Base-by-base conservation (phyloP, 176 grass and related monocot species). In the Oryza nivara region DNA sequence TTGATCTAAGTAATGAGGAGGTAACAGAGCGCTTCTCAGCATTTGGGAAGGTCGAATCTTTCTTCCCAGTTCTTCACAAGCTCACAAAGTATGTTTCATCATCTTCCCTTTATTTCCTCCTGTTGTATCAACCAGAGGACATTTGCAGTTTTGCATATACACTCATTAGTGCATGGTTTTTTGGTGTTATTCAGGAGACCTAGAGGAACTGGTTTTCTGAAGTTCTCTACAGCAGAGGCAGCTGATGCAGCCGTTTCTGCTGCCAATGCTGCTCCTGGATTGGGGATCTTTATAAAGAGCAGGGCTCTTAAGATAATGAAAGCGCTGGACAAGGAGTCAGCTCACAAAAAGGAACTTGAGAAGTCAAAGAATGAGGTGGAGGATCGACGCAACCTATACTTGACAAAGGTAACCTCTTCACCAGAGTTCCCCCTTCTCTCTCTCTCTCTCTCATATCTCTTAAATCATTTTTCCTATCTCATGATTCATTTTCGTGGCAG, bases 211-310 rank as follows among this genome's bases (percentile, higher is more conserved):
- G 91, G 86, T 68, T 95, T 95, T 71, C 81, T 98, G 40, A 98
- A 92, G 80, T 98, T 98, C 61, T 81, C 81, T 77, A 88, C 87
- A 76, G 44, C 80, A 74, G 79, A 87, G 77, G 93, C 87, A 38
- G 91, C 80, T 76, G 93, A 98, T 87, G 89, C 89, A 30, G 85
- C 89, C 43, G 83, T 98, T 82, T 81, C 87, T 90, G 93, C 89
- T 32, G 88, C 91, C 46, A 95, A 89, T 90, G 89, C 86, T 74
- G 91, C 86, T 74, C 91, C 91, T 87, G 96, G 89, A 30, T 87
- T 98, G 52, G 96, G 96, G 44, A 95, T 98, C 76, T 82, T 94
- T 75, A 88, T 98, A 52, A 98, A 95, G 78, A 94, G 91, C 70
- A 88, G 92, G 38, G 16, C 83, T 78, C 76, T 98, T 67, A 94